Percentiles rank a stretch among this genome's conserved stretches.
Evolutionary conservation across 2,329 filamentous ascomycete species (phyloP).

Genomic region (Mycogone perniciosa): DNA sequence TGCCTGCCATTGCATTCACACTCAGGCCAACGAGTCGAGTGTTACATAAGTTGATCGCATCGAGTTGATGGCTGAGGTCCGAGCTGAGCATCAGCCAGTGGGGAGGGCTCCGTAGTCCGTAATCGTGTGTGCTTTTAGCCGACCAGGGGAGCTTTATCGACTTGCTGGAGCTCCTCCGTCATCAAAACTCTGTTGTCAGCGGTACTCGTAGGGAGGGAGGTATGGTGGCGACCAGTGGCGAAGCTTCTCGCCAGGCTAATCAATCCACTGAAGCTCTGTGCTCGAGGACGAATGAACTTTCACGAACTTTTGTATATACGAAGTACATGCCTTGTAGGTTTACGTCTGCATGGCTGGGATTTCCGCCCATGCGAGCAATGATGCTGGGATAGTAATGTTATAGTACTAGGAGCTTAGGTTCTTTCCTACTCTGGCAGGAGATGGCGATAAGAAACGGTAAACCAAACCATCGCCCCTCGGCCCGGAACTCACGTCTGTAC

Average conservation of each 20-base stretch:
- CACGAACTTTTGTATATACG: no score
- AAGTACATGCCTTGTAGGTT: no score
- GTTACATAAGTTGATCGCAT: no score
- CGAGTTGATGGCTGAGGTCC: constrained; percentile 4
- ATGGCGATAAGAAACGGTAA: constrained; percentile 3
- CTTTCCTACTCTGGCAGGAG: constrained; percentile 11
- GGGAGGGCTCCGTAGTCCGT: background rate
- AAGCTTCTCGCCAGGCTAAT: background rate
- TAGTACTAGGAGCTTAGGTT: background rate
- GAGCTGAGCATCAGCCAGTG: constrained; percentile 1
- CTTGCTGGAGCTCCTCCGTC: constrained; percentile 8
- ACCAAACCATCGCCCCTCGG: background rate
- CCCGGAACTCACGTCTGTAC: background rate
- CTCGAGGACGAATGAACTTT: no score
- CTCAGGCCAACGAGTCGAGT: no score
- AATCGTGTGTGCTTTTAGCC: background rate
- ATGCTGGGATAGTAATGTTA: no score
- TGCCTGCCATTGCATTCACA: no score
- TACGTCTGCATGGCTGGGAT: no score
- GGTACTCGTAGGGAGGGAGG: background rate
- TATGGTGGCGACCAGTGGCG: constrained; percentile 2
- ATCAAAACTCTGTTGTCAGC: background rate
- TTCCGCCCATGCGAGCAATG: no score
- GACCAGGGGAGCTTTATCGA: constrained; percentile 10
- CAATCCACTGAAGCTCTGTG: background rate